These are phyloP conservation scores for Phytophthora citricola DNA, from an alignment of 352 stramenopile species.

Conservation along the genomic window DNA sequence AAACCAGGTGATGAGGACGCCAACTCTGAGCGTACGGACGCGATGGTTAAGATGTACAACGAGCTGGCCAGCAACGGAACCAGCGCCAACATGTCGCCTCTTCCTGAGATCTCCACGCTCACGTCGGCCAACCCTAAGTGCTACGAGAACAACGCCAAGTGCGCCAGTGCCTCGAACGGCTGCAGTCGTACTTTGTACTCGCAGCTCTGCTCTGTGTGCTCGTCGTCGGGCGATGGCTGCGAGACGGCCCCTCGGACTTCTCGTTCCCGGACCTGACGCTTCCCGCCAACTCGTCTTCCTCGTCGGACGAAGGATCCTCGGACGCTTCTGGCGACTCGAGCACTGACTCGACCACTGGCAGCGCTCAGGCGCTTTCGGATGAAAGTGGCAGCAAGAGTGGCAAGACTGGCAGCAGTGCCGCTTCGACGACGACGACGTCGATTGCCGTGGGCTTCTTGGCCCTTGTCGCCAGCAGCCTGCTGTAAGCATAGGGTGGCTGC, in stretches of 20 bases:
- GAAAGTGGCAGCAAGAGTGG: constrained; percentile 10
- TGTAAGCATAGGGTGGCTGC: constrained; percentile 32
- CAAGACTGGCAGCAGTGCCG: constrained; percentile 18
- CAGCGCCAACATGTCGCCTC: constrained; percentile 48
- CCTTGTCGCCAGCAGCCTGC: constrained; percentile 29
- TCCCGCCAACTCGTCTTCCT: constrained; percentile 26
- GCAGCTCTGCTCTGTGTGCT: constrained; percentile 72
- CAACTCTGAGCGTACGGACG: constrained; percentile 50
- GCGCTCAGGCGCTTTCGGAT: constrained; percentile 17
- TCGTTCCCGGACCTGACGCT: constrained; percentile 56
- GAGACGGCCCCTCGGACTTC: constrained; percentile 43
- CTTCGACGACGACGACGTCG: constrained; percentile 23
- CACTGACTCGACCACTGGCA: constrained; percentile 13
- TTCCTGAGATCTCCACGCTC: constrained; percentile 50
- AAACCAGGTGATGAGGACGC: constrained; percentile 48
- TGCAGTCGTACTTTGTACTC: constrained; percentile 69
- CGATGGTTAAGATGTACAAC: constrained; percentile 65
- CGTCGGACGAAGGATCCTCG: constrained; percentile 14
- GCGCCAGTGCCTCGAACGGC: constrained; percentile 45
- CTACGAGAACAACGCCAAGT: constrained; percentile 66
- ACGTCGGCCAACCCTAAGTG: constrained; percentile 64
- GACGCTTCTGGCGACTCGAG: constrained; percentile 11
- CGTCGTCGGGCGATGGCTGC: constrained; percentile 34
- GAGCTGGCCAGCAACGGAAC: constrained; percentile 39
- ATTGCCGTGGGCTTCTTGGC: constrained; percentile 31